A percentile compares a stretch with the other conserved stretches of the same genome.
Conservation (phyloP, 768 basidiomycete genomes). For the Cyclocybe aegerita region DNA sequence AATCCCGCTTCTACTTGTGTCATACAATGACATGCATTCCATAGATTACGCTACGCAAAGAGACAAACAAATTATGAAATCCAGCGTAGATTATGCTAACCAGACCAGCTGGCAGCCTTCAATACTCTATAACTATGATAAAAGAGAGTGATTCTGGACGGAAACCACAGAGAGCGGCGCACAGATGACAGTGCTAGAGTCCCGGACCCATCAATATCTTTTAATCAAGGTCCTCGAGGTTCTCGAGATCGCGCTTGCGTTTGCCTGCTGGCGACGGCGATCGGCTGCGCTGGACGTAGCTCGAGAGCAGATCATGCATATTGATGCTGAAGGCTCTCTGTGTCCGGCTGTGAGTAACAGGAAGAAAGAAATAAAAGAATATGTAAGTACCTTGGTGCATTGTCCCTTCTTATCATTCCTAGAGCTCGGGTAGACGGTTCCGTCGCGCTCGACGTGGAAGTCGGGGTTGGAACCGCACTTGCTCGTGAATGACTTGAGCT, state of each 20-base stretch:
- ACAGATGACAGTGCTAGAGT: too few relatives aligned
- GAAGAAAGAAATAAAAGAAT: background rate
- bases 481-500: background rate
- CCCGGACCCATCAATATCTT: too few relatives aligned
- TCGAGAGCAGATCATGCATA: background rate
- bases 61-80: too few relatives aligned
- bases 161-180: too few relatives aligned
- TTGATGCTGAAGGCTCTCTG: background rate
- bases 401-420: background rate
- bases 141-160: too few relatives aligned
- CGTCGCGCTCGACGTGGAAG: slow-evolving; percentile 2
- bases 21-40: too few relatives aligned
- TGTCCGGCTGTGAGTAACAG: background rate
- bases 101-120: too few relatives aligned
- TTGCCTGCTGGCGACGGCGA: background rate
- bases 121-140: too few relatives aligned
- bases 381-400: slow-evolving; percentile 3
- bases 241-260: background rate
- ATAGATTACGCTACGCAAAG: too few relatives aligned
- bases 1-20: too few relatives aligned
- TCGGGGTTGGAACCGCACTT: slow-evolving; percentile 6
- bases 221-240: background rate
- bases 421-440: slow-evolving; percentile 1
- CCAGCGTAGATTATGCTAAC: too few relatives aligned
- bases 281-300: background rate